Conservation (phyloP, 2,329 filamentous ascomycete species). For the Calonectria pseudoturangicola region DNA sequence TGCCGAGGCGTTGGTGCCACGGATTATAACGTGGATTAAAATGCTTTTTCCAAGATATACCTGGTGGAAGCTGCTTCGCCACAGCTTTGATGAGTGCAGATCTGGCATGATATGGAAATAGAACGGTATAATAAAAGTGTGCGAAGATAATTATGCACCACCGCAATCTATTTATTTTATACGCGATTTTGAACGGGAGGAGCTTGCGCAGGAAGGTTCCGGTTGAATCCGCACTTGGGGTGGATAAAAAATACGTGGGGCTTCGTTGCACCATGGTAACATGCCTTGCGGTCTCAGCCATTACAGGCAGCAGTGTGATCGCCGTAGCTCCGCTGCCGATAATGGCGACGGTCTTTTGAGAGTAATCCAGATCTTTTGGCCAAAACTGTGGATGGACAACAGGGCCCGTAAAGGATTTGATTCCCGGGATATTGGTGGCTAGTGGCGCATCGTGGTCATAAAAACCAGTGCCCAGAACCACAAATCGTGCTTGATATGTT, state of each 20-base stretch:
- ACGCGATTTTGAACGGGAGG: neutral
- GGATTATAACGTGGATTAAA: conserved; percentile 73
- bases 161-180: neutral
- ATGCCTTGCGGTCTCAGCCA: neutral
- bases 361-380: conserved; percentile 1
- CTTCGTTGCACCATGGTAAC: neutral
- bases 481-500: neutral
- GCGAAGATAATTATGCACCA: neutral
- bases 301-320: neutral
- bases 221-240: neutral
- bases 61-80: conserved; percentile 65
- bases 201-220: neutral
- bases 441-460: neutral
- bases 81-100: conserved; percentile 54
- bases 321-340: neutral
- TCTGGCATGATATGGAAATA: neutral
- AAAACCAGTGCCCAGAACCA: neutral
- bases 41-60: conserved; percentile 68
- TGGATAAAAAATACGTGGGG: neutral
- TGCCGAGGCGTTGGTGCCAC: conserved; percentile 81
- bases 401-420: neutral
- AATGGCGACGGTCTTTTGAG: neutral
- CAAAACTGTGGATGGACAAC: neutral
- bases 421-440: neutral
- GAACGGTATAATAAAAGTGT: neutral